phyloP scores from a whole-genome alignment of 176 grass and related monocot species.

The Chrysopogon serrulatus region DNA sequence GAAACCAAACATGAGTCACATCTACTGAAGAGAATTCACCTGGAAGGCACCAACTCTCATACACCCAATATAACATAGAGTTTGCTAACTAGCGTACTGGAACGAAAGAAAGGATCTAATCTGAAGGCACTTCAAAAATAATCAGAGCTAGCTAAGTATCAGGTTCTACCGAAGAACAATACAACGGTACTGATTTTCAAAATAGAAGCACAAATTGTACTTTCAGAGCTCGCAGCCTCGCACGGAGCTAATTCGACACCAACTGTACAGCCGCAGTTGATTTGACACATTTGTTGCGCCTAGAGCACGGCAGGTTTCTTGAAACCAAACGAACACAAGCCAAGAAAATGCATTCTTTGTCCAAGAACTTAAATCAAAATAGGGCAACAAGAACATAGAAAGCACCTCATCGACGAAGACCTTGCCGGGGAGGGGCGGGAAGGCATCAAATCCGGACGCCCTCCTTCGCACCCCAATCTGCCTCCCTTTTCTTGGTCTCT shows the following conservation, averaged over 20 bases:
- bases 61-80: neutral
- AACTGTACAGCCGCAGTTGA: neutral
- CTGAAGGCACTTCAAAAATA: neutral
- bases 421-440: slow-evolving; percentile 45
- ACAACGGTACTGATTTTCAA: neutral
- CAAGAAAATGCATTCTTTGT: slow-evolving; percentile 14
- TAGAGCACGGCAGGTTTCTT: neutral
- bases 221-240: neutral
- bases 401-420: slow-evolving; percentile 75
- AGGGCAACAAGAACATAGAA: neutral
- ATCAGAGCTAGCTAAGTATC: neutral
- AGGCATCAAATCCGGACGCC: slow-evolving; percentile 56
- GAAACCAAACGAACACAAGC: neutral
- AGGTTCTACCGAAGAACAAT: neutral
- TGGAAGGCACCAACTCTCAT: neutral
- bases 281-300: neutral
- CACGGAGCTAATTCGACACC: neutral
- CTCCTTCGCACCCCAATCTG: slow-evolving; percentile 41
- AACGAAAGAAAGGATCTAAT: neutral
- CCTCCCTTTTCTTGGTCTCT: slow-evolving; percentile 40
- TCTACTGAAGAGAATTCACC: neutral
- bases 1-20: neutral
- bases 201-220: neutral
- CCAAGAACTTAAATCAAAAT: neutral
- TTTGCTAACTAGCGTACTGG: neutral